Conservation (phyloP, 2,329 filamentous ascomycete genomes). For the Lachnellula hyalina region DNA sequence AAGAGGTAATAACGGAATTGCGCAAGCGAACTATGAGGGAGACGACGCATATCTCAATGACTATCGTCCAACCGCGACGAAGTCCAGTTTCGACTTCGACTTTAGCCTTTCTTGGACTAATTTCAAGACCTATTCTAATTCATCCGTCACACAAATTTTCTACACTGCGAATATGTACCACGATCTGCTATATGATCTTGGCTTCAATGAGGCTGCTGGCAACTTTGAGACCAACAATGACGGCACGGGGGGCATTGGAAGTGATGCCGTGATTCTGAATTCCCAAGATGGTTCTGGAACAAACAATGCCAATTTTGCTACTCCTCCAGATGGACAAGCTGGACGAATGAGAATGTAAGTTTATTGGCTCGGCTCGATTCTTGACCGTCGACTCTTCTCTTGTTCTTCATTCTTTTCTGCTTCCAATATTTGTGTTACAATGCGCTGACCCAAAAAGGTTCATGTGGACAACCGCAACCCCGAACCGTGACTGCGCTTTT, state of each 20-base stretch:
- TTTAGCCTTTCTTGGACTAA: constrained; percentile 34
- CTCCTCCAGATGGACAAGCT: constrained; percentile 45
- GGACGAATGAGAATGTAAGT: constrained; percentile 53
- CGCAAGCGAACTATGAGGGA: constrained; percentile 46
- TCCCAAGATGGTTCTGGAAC: constrained; percentile 49
- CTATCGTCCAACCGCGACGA: constrained; percentile 42
- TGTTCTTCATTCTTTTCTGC: too few species aligned
- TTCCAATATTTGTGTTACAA: too few species aligned
- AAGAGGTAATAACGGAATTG: constrained; percentile 54
- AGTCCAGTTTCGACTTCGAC: constrained; percentile 41
- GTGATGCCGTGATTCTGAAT: constrained; percentile 51
- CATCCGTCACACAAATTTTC: constrained; percentile 54
- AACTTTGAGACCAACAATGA: constrained; percentile 57
- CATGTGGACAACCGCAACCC: constrained; percentile 45
- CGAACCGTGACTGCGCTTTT: constrained; percentile 37
- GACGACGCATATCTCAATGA: constrained; percentile 41
- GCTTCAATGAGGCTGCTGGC: constrained; percentile 52
- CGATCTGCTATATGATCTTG: constrained; percentile 51
- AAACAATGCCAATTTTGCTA: constrained; percentile 55
- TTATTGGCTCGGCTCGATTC: too few species aligned
- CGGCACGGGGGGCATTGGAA: constrained; percentile 44
- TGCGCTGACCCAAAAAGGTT: too few species aligned
- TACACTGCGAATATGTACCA: constrained; percentile 57
- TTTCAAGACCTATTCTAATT: constrained; percentile 43
- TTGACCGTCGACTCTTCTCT: too few species aligned